Percentiles rank a stretch among this genome's conserved stretches.
phyloP scores from a whole-genome alignment of 2,329 filamentous ascomycete genomes.

The Colletotrichum tanaceti region DNA sequence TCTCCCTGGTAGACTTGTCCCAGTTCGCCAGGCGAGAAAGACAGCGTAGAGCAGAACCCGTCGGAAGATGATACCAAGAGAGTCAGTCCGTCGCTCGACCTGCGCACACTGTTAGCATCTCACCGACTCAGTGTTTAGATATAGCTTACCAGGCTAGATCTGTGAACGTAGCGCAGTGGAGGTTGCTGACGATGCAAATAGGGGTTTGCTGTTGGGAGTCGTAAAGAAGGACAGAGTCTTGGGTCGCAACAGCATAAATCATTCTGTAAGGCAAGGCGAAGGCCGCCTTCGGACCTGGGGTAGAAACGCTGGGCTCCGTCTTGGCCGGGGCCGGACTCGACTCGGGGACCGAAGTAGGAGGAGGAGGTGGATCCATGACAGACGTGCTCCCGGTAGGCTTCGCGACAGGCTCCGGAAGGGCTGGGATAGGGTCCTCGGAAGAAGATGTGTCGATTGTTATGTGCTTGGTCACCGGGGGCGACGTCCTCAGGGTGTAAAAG shows the following conservation, averaged over 20 bases:
- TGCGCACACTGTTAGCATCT: slow-evolving; percentile 41
- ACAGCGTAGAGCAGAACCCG: slow-evolving; percentile 93
- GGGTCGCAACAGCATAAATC: slow-evolving; percentile 95
- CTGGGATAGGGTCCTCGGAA: slow-evolving; percentile 82
- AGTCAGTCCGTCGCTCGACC: slow-evolving; percentile 63
- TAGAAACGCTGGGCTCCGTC: slow-evolving; percentile 59
- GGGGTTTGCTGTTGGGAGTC: slow-evolving; percentile 97
- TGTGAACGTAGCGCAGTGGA: slow-evolving; percentile 97
- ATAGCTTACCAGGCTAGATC: slow-evolving; percentile 87
- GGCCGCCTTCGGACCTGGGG: slow-evolving; percentile 73
- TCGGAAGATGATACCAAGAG: slow-evolving; percentile 97
- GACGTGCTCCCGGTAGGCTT: slow-evolving; percentile 68
- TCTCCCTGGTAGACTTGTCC: slow-evolving; percentile 84
- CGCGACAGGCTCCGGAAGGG: slow-evolving; percentile 84
- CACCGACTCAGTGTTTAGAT: not conserved
- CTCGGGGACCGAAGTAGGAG: slow-evolving; percentile 62
- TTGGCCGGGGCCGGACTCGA: slow-evolving; percentile 50
- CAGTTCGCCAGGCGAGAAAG: slow-evolving; percentile 85
- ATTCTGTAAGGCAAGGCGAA: slow-evolving; percentile 93
- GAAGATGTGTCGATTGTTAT: slow-evolving; percentile 96
- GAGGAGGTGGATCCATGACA: slow-evolving; percentile 86
- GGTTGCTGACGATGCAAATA: slow-evolving; percentile 92
- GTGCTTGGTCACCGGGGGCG: slow-evolving; percentile 77
- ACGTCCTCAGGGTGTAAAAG: slow-evolving; percentile 82
- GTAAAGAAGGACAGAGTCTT: slow-evolving; percentile 93